These are phyloP conservation scores for Aspergillus baeticus DNA, from an alignment of 495 filamentous ascomycete species.

Conservation along the genomic window DNA sequence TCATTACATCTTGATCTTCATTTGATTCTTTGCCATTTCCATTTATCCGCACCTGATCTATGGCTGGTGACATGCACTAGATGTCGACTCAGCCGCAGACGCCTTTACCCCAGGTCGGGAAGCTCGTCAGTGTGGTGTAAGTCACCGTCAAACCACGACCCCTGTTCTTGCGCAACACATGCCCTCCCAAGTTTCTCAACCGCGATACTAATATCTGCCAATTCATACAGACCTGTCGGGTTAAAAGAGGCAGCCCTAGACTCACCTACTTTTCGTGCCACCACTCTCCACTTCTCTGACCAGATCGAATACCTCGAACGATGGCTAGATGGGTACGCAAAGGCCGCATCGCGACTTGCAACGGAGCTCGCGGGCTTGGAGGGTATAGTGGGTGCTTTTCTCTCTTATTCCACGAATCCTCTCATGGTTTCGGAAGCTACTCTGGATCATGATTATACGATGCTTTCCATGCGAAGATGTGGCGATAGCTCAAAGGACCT, in stretches of 20 bases:
- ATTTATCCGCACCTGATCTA: slow-evolving; percentile 28
- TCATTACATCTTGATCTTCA: background rate
- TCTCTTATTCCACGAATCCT: slow-evolving; percentile 70
- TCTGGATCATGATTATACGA: slow-evolving; percentile 92
- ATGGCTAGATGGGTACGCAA: slow-evolving; percentile 89
- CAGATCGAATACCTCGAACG: slow-evolving; percentile 88
- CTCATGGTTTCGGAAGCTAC: slow-evolving; percentile 70
- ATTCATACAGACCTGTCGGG: slow-evolving; percentile 65
- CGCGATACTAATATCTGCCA: slow-evolving; percentile 18
- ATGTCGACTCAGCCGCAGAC: slow-evolving; percentile 48
- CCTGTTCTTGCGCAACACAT: background rate
- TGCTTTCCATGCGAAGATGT: slow-evolving; percentile 79
- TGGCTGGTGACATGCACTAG: slow-evolving; percentile 44
- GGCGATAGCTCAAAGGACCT: slow-evolving; percentile 82
- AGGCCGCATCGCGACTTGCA: slow-evolving; percentile 71
- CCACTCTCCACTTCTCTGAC: slow-evolving; percentile 83
- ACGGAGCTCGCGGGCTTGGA: slow-evolving; percentile 72
- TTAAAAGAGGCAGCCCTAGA: slow-evolving; percentile 95
- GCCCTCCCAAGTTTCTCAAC: background rate
- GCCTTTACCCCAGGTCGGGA: slow-evolving; percentile 48
- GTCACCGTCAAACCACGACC: slow-evolving; percentile 12
- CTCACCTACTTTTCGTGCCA: slow-evolving; percentile 90
- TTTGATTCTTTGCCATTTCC: slow-evolving; percentile 9
- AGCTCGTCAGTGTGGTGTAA: slow-evolving; percentile 57
- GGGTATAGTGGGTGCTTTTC: slow-evolving; percentile 66